A percentile compares a stretch with the other conserved stretches of the same genome.
phyloP scores from a whole-genome alignment of 2,329 filamentous ascomycete genomes.

The Alternaria panax region DNA sequence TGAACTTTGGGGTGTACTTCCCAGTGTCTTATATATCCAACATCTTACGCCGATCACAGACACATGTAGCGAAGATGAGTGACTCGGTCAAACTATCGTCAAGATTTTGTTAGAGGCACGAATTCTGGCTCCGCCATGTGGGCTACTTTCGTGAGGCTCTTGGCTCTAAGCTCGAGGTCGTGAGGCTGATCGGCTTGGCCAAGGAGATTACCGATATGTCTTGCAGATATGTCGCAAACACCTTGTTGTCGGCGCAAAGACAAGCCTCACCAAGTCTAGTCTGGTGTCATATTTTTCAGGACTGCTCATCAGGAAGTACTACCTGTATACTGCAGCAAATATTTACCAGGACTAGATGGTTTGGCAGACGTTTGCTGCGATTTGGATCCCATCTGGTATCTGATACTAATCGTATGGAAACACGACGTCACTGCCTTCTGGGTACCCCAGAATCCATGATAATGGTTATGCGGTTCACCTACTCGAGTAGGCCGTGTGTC shows the following conservation, averaged over 20 bases:
- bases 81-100: background rate
- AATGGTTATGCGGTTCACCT: background rate
- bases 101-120: background rate
- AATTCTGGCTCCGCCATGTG: background rate
- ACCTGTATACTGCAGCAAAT: background rate
- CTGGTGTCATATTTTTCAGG: background rate
- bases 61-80: background rate
- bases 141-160: background rate
- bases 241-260: background rate
- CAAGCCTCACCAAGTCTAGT: background rate
- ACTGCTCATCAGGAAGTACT: background rate
- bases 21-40: background rate
- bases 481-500: background rate
- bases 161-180: background rate
- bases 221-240: background rate
- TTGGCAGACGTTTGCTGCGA: background rate
- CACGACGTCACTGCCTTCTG: background rate
- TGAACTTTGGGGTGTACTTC: background rate
- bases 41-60: background rate
- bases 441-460: background rate
- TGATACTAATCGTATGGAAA: background rate
- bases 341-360: background rate
- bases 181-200: background rate
- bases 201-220: background rate
- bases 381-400: background rate